Evolutionary conservation across 164 flowering plant species (phyloP), one percentile per base, ranked within the genome.

Genomic region (Paratinospora sagittata): DNA sequence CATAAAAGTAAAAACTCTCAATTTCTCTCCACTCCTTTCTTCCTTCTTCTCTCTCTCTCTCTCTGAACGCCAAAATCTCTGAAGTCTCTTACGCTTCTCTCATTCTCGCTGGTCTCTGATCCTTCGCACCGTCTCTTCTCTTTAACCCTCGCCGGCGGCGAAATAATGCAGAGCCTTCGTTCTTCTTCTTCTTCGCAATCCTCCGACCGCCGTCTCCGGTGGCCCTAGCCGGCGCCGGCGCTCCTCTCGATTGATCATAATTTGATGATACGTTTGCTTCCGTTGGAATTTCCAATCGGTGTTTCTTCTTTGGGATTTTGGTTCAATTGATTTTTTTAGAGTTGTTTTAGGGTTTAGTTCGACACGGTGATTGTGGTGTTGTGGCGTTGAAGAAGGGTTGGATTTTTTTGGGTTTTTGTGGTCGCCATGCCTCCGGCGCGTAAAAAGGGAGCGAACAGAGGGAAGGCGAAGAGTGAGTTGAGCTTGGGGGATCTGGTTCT

Each of bases 401-500:
- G 24, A 55, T 55, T 55, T 55, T 55, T 55, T 55, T 17, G 61
- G 61, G 61, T 55, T 55, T 23, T 55, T 9, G 24, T 19, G 9
- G 61, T 34, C 76, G 80, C 85, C 80, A 93, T 93, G 98, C 86
- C 97, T 81, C 89, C 88, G 66, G 89, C 86, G 82, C 90, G 97
- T 55, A 85, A 75, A 81, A 85, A 69, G 58, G 96, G 92, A 79
- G 92, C 85, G 27, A 86, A 78, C 62, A 79, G 84, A 70, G 82
- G 78, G 9, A 86, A 82, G 73, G 72, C 74, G 13, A 84, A 81
- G 78, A 72, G 75, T 55, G 80, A 85, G 77, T 81, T 91, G 82
- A 80, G 87, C 64, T 68, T 95, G 67, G 98, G 98, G 43, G 98
- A 95, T 92, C 96, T 95, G n/a, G 98, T 95, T 19, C 96, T 95